Evolutionary conservation across 805 yeast species (phyloP).

Genomic region (Pichia paraexigua): DNA sequence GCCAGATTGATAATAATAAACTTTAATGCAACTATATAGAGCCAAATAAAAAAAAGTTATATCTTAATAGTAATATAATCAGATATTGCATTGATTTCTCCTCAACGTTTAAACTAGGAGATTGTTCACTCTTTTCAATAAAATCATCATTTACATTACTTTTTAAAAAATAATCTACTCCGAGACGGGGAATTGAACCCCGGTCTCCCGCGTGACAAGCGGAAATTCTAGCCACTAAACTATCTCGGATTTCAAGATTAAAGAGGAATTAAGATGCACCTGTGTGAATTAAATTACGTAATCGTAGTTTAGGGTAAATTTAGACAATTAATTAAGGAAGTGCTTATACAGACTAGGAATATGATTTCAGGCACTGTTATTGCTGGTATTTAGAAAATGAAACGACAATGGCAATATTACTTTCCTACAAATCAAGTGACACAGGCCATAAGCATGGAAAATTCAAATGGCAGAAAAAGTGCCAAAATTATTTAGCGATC

Average conservation of each 20-base stretch:
- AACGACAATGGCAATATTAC: too few species aligned
- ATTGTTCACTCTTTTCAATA: constrained; percentile 21
- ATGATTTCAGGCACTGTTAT: too few species aligned
- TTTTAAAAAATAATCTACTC: constrained; percentile 18
- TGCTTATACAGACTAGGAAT: too few species aligned
- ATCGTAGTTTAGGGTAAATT: too few species aligned
- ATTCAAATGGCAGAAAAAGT: too few species aligned
- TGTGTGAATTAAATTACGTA: too few species aligned
- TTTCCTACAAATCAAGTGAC: too few species aligned
- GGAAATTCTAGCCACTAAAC: constrained; percentile 36
- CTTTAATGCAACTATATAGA: neutral
- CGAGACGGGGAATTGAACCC: constrained; percentile 38
- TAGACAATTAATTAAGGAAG: too few species aligned
- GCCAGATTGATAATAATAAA: neutral
- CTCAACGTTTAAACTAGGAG: constrained; percentile 21
- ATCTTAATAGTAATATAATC: constrained; percentile 9
- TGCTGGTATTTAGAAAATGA: too few species aligned
- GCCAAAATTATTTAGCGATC: too few species aligned
- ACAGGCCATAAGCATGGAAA: too few species aligned
- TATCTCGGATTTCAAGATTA: constrained; percentile 31
- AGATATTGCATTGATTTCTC: constrained; percentile 20
- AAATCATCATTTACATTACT: constrained; percentile 15
- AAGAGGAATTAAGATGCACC: too few species aligned
- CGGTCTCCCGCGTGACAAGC: constrained; percentile 39
- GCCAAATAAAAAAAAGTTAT: constrained; percentile 5